Evolutionary conservation across 805 yeast genomes (phyloP).

Genomic region (Pichia ethanolica): DNA sequence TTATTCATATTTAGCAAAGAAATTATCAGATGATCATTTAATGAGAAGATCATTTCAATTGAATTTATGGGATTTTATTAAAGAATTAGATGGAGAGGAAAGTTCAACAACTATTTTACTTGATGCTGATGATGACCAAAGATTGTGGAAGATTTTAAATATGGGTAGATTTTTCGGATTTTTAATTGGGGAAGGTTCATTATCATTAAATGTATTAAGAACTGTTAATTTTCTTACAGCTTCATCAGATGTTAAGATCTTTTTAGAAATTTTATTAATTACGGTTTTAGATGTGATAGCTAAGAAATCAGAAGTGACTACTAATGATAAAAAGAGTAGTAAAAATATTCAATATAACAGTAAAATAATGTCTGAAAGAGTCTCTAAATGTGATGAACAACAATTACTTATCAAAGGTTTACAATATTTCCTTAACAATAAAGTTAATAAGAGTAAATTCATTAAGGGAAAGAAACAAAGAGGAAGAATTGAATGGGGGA

Average conservation of each 20-base stretch:
- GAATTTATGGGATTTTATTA: constrained; percentile 77
- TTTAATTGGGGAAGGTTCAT: constrained; percentile 62
- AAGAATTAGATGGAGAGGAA: constrained; percentile 54
- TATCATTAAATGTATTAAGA: constrained; percentile 67
- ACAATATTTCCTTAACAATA: constrained; percentile 48
- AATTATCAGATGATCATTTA: constrained; percentile 67
- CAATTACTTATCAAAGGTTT: constrained; percentile 56
- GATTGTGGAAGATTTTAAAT: constrained; percentile 55
- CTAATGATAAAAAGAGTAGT: constrained; percentile 31
- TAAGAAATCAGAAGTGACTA: constrained; percentile 47
- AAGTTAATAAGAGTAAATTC: constrained; percentile 38
- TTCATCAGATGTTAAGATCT: constrained; percentile 51
- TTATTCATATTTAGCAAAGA: constrained; percentile 72
- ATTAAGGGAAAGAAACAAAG: constrained; percentile 47
- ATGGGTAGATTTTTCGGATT: constrained; percentile 77
- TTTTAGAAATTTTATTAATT: constrained; percentile 67
- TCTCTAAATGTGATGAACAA: constrained; percentile 51
- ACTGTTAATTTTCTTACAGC: constrained; percentile 67
- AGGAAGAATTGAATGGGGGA: constrained; percentile 62
- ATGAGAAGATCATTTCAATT: constrained; percentile 83
- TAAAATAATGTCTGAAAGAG: constrained; percentile 27
- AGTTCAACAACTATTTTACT: constrained; percentile 20
- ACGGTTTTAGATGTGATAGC: constrained; percentile 60
- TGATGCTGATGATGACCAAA: constrained; percentile 49
- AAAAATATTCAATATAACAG: constrained; percentile 29